Evolutionary conservation across 2,329 filamentous ascomycete species (phyloP), one percentile per base, ranked within the genome.

Genomic region (Arthrobotrys iridis): DNA sequence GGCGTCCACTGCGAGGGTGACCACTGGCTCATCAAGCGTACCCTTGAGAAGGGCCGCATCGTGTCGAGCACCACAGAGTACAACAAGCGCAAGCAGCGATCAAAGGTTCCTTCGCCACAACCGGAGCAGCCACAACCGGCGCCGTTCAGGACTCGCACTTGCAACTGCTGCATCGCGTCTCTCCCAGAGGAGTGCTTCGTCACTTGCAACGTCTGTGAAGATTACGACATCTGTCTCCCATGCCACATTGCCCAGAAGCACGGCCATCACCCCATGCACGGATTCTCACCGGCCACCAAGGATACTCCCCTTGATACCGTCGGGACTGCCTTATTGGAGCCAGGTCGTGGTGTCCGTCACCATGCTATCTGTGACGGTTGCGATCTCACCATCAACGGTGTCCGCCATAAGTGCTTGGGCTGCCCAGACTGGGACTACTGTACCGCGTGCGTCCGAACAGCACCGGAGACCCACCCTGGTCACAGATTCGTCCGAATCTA

Each of bases 381-480:
- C 82, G 92, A 98, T 79, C 90, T 88, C 86, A 89, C 88, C 82
- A 95, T 99, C 80, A 86, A 87, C 79, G 96, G 95, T 79, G 87
- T 97, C 68, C 94, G 95, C 79, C 91, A 98, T 87, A 99, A 99
- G 86, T 99, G 95, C 82, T 86, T 98, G 77, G 90, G 93, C 81
- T 99, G 95, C 85, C 95, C 96, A 45, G 95, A 99, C 82, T 99
- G 93, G 91, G 95, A 99, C 81, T 98, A 92, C 84, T 99, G 95
- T 85, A 86, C 87, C 22, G 85, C 88, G 6, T 99, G 96, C 83
- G 83, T 86, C 79, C 88, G 86, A 78, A 40, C 58, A n/a, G 90
- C 92, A 46, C 82, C 83, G 74, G 86, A 88, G 79, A 88, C 87
- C 57, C 96, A 99, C 82, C 88, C 92, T 15, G 86, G 87, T 66